Conservation (phyloP, 2,329 filamentous ascomycete species). For the Sarocladium strictum region DNA sequence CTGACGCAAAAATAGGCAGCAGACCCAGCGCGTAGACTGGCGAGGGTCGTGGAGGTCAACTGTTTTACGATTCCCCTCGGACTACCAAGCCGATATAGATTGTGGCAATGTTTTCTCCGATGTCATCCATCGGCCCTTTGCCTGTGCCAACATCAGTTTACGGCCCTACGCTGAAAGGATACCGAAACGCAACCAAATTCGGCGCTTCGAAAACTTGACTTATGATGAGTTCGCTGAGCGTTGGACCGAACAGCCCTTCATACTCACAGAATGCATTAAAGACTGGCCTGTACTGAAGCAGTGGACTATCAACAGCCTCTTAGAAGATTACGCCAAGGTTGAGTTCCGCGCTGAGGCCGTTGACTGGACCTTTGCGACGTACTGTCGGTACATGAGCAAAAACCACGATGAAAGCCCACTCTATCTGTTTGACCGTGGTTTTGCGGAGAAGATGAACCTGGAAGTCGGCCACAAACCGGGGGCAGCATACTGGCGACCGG, state of each 20-base stretch:
- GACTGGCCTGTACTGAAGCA: conserved; percentile 70
- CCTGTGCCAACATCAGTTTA: conserved; percentile 73
- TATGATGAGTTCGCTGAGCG: conserved; percentile 65
- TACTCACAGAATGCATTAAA: conserved; percentile 76
- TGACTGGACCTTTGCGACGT: conserved; percentile 81
- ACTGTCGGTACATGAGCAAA: conserved; percentile 74
- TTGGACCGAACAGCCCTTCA: conserved; percentile 80
- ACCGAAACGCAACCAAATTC: conserved; percentile 66
- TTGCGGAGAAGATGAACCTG: conserved; percentile 80
- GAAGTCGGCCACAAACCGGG: conserved; percentile 46
- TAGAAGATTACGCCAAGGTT: conserved; percentile 56
- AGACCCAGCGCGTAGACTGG: conserved; percentile 48
- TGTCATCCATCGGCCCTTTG: conserved; percentile 81
- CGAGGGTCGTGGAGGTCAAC: conserved; percentile 80
- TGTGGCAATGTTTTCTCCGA: conserved; percentile 85
- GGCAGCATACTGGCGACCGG: conserved; percentile 68
- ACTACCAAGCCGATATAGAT: conserved; percentile 52
- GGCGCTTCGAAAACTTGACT: conserved; percentile 61
- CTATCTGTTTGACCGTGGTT: conserved; percentile 85
- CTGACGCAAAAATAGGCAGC: conserved; percentile 17
- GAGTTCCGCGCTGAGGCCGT: conserved; percentile 87
- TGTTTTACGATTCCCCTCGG: conserved; percentile 51
- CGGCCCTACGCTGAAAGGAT: conserved; percentile 64
- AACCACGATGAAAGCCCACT: conserved; percentile 82
- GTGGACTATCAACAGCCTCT: conserved; percentile 68